Percentiles rank a stretch among this genome's conserved stretches.
phyloP scores from a whole-genome alignment of 345 rosid species.

The Bruguiera gymnorhiza region DNA sequence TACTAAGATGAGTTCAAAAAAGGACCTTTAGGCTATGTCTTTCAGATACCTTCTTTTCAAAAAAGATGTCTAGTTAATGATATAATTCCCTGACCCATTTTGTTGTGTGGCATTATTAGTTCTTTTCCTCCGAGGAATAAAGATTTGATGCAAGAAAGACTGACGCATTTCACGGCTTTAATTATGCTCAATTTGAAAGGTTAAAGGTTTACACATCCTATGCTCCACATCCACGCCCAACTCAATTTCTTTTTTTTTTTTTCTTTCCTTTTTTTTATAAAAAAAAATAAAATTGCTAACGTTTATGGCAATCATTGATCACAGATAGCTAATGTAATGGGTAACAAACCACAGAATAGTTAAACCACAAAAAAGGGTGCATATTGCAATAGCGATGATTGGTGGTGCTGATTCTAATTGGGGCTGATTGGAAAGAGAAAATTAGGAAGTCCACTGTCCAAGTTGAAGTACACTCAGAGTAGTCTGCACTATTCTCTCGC shows the following conservation, averaged over 20 bases:
- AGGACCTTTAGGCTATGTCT: too few species aligned
- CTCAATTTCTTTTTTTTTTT: too few species aligned
- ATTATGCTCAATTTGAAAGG: constrained; percentile 17
- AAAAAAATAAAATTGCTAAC: too few species aligned
- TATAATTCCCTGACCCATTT: neutral
- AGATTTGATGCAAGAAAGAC: constrained; percentile 1
- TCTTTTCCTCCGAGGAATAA: neutral
- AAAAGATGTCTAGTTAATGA: too few species aligned
- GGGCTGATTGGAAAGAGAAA: too few species aligned
- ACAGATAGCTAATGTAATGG: neutral
- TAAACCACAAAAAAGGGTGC: neutral
- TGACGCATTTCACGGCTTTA: neutral
- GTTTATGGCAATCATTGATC: neutral
- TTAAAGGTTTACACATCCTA: neutral
- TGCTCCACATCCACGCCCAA: constrained; percentile 2
- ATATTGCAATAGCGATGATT: too few species aligned
- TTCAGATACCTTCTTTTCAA: too few species aligned
- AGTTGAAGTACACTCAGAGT: too few species aligned
- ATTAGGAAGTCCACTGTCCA: too few species aligned
- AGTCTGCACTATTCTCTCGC: too few species aligned
- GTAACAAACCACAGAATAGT: neutral
- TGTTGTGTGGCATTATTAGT: neutral
- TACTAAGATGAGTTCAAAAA: neutral
- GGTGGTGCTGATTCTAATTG: too few species aligned
- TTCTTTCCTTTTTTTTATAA: too few species aligned